Evolutionary conservation across 495 filamentous ascomycete genomes (phyloP).

Genomic region (Xylaria sp.): DNA sequence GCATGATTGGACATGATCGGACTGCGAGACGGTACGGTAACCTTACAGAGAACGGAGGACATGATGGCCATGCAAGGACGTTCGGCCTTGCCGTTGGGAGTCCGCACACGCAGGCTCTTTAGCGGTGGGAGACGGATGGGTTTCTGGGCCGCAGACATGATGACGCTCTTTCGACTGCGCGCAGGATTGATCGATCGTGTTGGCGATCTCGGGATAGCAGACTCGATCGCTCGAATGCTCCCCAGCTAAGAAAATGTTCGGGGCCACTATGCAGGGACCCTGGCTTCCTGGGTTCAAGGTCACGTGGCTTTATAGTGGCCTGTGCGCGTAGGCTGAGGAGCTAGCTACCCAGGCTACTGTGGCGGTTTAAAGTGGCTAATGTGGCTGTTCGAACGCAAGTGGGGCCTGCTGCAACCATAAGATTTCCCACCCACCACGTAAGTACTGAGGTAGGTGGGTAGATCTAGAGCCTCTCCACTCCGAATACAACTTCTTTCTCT

Average conservation of each 20-base stretch:
- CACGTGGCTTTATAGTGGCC: background rate
- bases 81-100: conserved; percentile 74
- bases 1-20: background rate
- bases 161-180: conserved; percentile 10
- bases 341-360: no score
- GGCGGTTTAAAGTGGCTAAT: no score
- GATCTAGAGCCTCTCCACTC: no score
- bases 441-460: no score
- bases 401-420: no score
- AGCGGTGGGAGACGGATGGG: conserved; percentile 89
- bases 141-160: conserved; percentile 44
- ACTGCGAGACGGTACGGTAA: no score
- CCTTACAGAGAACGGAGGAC: conserved; percentile 87
- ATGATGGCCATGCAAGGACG: conserved; percentile 87
- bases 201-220: conserved; percentile 15
- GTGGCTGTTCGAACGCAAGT: no score
- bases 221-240: conserved; percentile 3
- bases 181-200: conserved; percentile 8
- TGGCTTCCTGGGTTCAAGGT: background rate
- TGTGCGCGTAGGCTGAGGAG: no score
- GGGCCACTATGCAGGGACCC: background rate
- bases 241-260: conserved; percentile 3
- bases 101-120: conserved; percentile 79
- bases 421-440: no score
- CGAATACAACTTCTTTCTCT: no score